Conservation (phyloP, 768 basidiomycete species). For the Crepidotus variabilis region DNA sequence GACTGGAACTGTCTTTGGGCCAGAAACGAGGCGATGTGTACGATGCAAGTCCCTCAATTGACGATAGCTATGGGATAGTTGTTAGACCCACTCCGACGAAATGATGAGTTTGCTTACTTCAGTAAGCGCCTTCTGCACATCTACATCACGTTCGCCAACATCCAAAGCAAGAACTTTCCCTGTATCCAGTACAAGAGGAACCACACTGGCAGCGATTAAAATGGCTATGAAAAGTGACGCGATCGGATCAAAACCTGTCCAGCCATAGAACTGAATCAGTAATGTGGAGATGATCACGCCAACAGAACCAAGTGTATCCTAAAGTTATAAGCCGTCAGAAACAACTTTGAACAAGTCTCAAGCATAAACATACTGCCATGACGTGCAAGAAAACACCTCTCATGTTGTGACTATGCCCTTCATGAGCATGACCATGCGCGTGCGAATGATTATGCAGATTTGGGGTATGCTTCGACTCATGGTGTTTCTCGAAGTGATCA, state of each 20-base stretch:
- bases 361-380: conserved; percentile 65
- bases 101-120: conserved; percentile 44
- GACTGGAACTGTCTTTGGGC: conserved; percentile 85
- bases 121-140: conserved; percentile 53
- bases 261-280: conserved; percentile 92
- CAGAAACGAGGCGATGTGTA: conserved; percentile 87
- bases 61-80: conserved; percentile 47
- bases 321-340: background rate
- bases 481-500: conserved; percentile 45
- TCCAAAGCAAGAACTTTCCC: conserved; percentile 87
- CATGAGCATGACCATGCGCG: conserved; percentile 43
- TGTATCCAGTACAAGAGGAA: conserved; percentile 92
- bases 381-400: conserved; percentile 98
- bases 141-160: conserved; percentile 56
- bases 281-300: conserved; percentile 97
- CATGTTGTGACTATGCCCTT: conserved; percentile 98
- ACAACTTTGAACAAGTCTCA: background rate
- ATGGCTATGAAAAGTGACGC: conserved; percentile 95
- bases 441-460: conserved; percentile 40
- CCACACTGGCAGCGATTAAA: conserved; percentile 91
- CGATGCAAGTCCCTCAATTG: conserved; percentile 76
- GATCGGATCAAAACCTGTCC: conserved; percentile 99
- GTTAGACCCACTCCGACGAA: background rate
- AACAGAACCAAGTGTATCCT: conserved; percentile 96
- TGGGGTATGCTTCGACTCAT: conserved; percentile 31